These are phyloP conservation scores for Alternaria sp. DNA, from an alignment of 2,329 filamentous ascomycete genomes.

Conservation along the genomic window DNA sequence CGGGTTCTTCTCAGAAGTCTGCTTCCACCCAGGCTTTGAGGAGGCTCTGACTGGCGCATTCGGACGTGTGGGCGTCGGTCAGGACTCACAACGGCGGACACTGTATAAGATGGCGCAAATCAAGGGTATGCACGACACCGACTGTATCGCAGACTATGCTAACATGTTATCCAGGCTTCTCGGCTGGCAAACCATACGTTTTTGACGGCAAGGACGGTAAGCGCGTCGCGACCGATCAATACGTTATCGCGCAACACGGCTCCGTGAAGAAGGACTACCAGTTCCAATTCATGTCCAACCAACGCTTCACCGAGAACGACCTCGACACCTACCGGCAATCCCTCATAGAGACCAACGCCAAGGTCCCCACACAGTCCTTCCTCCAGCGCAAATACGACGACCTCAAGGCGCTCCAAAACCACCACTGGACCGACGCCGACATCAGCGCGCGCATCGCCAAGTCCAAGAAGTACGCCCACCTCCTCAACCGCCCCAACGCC, in stretches of 20 bases:
- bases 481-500: conserved; percentile 70
- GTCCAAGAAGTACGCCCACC: conserved; percentile 57
- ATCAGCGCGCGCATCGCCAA: conserved; percentile 79
- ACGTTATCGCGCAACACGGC: conserved; percentile 80
- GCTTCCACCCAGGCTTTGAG: conserved; percentile 91
- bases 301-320: conserved; percentile 82
- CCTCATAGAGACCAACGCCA: conserved; percentile 70
- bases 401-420: conserved; percentile 79
- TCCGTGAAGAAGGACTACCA: conserved; percentile 84
- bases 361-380: conserved; percentile 73
- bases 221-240: conserved; percentile 82
- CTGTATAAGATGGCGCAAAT: conserved; percentile 89
- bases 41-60: conserved; percentile 82
- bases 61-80: conserved; percentile 81
- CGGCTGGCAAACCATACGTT: conserved; percentile 80
- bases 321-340: conserved; percentile 80
- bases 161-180: conserved; percentile 66
- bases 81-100: conserved; percentile 74
- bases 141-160: conserved; percentile 18
- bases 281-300: conserved; percentile 89
- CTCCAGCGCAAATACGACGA: conserved; percentile 76
- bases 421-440: conserved; percentile 82
- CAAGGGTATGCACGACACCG: conserved; percentile 65
- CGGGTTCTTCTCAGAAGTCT: conserved; percentile 85
- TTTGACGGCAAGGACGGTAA: conserved; percentile 77